A percentile compares a stretch with the other conserved stretches of the same genome.
Evolutionary conservation across 2,329 filamentous ascomycete genomes (phyloP).

Genomic region (Colletotrichum lupini): DNA sequence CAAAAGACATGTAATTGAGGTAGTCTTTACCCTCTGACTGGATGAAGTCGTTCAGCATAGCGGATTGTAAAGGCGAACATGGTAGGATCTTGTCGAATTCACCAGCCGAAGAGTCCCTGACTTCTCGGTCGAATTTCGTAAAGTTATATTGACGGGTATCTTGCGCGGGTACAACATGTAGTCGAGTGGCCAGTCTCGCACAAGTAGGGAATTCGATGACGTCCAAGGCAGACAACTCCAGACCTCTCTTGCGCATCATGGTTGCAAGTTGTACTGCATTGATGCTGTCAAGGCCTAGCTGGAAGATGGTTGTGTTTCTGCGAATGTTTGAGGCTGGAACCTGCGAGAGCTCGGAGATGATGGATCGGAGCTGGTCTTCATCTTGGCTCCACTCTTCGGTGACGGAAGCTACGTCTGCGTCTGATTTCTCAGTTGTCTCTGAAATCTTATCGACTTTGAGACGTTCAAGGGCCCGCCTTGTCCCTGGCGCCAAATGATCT

Average conservation of each 20-base stretch:
- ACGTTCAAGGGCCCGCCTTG: constrained; percentile 36
- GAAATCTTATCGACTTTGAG: constrained; percentile 28
- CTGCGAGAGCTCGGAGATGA: constrained; percentile 19
- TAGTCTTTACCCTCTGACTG: constrained; percentile 76
- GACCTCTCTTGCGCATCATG: constrained; percentile 69
- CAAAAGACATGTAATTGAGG: constrained; percentile 76
- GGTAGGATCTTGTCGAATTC: constrained; percentile 72
- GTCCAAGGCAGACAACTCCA: constrained; percentile 74
- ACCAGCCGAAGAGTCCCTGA: constrained; percentile 38
- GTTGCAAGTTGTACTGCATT: constrained; percentile 83
- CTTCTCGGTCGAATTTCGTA: constrained; percentile 47
- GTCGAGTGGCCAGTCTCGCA: constrained; percentile 47
- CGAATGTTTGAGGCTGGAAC: constrained; percentile 52
- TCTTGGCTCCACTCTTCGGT: constrained; percentile 33
- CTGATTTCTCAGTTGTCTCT: not conserved
- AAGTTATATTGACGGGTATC: constrained; percentile 49
- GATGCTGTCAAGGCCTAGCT: constrained; percentile 92
- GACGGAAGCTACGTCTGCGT: not conserved
- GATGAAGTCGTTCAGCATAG: constrained; percentile 81
- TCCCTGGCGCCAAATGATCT: constrained; percentile 38
- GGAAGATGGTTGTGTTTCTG: constrained; percentile 79
- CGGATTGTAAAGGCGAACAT: constrained; percentile 82
- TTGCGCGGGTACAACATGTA: constrained; percentile 10
- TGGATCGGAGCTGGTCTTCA: constrained; percentile 34
- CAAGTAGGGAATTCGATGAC: constrained; percentile 73